Conservation (phyloP, 257 asterid species). For the Jacaranda copaia region DNA sequence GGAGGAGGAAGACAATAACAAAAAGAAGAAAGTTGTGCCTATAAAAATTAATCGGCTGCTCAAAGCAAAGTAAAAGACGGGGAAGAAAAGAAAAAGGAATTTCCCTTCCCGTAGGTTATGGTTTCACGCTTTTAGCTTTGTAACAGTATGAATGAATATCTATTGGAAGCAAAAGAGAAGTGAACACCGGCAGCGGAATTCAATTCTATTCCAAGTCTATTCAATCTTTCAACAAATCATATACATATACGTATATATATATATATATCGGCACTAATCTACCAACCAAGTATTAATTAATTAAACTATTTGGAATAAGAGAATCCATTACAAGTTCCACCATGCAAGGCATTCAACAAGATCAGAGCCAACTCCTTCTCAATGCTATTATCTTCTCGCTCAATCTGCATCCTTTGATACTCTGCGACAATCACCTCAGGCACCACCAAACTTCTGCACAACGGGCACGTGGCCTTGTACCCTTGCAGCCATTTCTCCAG, state of each 20-base stretch:
- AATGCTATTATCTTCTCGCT: slow-evolving; percentile 30
- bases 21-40: too few species aligned
- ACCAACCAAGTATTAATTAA: neutral
- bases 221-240: neutral
- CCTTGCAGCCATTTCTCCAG: slow-evolving; percentile 59
- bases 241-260: neutral
- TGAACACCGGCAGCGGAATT: neutral
- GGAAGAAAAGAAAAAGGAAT: neutral
- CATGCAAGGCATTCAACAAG: slow-evolving; percentile 40
- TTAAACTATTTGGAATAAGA: neutral
- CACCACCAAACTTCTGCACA: slow-evolving; percentile 60
- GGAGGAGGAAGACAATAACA: too few species aligned
- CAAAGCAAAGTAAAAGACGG: neutral
- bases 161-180: neutral
- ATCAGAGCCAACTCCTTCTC: slow-evolving; percentile 57
- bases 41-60: neutral
- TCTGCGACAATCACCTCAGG: slow-evolving; percentile 45
- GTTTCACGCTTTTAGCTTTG: neutral
- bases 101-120: neutral
- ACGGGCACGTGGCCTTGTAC: slow-evolving; percentile 57
- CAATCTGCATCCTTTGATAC: slow-evolving; percentile 38
- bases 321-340: slow-evolving; percentile 38
- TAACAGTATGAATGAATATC: neutral
- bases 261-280: neutral
- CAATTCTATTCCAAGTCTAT: neutral